Evolutionary conservation across 441 rosid species (phyloP).

Genomic region (Erodium moschatum): DNA sequence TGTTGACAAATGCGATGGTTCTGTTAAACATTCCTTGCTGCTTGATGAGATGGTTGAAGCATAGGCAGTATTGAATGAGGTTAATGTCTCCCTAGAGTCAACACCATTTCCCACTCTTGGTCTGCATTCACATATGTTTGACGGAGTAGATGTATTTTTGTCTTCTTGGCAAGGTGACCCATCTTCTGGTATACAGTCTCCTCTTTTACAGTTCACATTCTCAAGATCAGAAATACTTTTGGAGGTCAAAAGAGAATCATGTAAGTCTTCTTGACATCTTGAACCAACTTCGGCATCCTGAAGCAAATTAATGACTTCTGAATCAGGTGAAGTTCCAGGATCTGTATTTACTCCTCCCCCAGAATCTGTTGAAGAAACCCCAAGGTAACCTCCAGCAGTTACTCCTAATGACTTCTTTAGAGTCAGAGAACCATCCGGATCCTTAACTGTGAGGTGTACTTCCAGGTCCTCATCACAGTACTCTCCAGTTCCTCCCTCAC

Average conservation of each 20-base stretch:
- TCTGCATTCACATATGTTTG: constrained; percentile 34
- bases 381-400: constrained; percentile 32
- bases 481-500: constrained; percentile 5
- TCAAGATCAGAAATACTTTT: constrained; percentile 26
- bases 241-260: constrained; percentile 30
- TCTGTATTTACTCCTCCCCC: constrained; percentile 34
- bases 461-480: constrained; percentile 16
- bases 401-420: constrained; percentile 35
- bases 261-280: constrained; percentile 36
- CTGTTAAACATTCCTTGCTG: constrained; percentile 24
- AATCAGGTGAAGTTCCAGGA: constrained; percentile 95
- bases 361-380: constrained; percentile 26
- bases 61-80: constrained; percentile 24
- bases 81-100: constrained; percentile 25
- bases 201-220: constrained; percentile 31
- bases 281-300: constrained; percentile 46
- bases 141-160: constrained; percentile 32
- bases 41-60: constrained; percentile 26
- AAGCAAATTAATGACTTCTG: constrained; percentile 76
- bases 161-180: constrained; percentile 26
- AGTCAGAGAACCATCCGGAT: constrained; percentile 24
- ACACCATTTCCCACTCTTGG: constrained; percentile 22
- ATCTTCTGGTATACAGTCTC: constrained; percentile 29
- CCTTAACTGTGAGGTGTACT: constrained; percentile 23
- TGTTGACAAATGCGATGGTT: constrained; percentile 21